Base-by-base conservation (phyloP, 2,329 filamentous ascomycete species). In the Cladosporium sp. region DNA sequence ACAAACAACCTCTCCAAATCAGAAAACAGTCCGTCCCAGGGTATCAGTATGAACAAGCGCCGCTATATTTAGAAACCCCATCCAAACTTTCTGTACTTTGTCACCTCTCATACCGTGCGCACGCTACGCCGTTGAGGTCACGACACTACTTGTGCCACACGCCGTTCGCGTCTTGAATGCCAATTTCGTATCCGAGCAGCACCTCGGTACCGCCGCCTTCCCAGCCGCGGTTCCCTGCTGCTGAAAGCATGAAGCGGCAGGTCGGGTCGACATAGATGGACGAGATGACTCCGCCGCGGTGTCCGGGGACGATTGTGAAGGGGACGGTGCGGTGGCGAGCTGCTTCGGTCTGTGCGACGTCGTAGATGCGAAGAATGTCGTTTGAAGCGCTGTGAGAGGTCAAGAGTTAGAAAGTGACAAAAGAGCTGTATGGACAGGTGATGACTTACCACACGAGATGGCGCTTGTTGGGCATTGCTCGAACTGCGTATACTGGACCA, bases 241-340 rank as follows among this genome's bases (percentile, higher is more conserved):
- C 88, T 2, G 88, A 92, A 29, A 99, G 80, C 86, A 99, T 92
- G 65, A 91, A 97, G 15, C 84, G 80, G 65, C 89, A 92, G 0
- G 89, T 88, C 4, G 88, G 88, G 66, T 99, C 93, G 41, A 96
- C 77, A 62, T 92, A 93, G 8, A 97, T 73, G 54, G 86, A 84
- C 0, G 86, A 89, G 37, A 96, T 92, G 37, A 95, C 89, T 39
- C 92, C 92, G 0, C 91, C 91, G 13, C 89, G 76, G 64, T 86
- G 93, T 0, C 93, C 93, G 0, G 93, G 93, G 19, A 99, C 85
- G 58, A 99, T 96, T n/a, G 96, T 79, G 68, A 97, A 99, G 0
- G 93, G 93, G 0, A 95, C 89, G 0, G 86, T 84, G 0, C 88
- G 88, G 64, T 89, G 86, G 29, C 57, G 62, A 85, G 88, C 34